A percentile compares a stretch with the other conserved stretches of the same genome.
Evolutionary conservation across 257 asterid genomes (phyloP).

Genomic region (Jacaranda mimosifolia): DNA sequence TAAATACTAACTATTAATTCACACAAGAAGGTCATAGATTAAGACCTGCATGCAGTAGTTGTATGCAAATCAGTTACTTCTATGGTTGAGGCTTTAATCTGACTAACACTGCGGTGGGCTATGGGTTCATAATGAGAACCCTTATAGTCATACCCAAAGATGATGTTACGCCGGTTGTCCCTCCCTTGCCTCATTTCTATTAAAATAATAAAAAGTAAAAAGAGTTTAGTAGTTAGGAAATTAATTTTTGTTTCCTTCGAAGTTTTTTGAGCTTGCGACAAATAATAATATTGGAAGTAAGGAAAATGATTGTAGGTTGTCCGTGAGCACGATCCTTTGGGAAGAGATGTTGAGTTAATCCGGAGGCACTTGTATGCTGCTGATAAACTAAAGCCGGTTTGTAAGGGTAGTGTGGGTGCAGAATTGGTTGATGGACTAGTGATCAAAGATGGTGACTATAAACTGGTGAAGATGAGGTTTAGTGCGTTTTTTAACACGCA

Average conservation of each 20-base stretch:
- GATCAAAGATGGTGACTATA: slow-evolving; percentile 79
- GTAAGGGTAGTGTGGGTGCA: slow-evolving; percentile 82
- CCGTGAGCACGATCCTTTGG: slow-evolving; percentile 88
- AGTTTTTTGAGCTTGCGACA: not conserved
- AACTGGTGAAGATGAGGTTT: slow-evolving; percentile 88
- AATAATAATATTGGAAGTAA: not conserved
- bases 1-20: no score
- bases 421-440: slow-evolving; percentile 80
- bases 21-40: no score
- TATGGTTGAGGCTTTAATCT: no score
- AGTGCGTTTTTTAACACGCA: slow-evolving; percentile 91
- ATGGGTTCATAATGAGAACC: no score
- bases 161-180: no score
- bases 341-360: slow-evolving; percentile 85
- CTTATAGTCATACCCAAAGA: no score
- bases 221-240: not conserved
- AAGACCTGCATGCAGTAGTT: no score
- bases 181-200: no score
- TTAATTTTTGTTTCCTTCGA: not conserved
- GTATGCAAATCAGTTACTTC: no score
- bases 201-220: no score
- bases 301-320: slow-evolving; percentile 60
- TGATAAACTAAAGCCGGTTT: slow-evolving; percentile 73
- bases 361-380: slow-evolving; percentile 65
- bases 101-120: no score